phyloP scores from a whole-genome alignment of 2,329 filamentous ascomycete species.

The Phialophora tarda region DNA sequence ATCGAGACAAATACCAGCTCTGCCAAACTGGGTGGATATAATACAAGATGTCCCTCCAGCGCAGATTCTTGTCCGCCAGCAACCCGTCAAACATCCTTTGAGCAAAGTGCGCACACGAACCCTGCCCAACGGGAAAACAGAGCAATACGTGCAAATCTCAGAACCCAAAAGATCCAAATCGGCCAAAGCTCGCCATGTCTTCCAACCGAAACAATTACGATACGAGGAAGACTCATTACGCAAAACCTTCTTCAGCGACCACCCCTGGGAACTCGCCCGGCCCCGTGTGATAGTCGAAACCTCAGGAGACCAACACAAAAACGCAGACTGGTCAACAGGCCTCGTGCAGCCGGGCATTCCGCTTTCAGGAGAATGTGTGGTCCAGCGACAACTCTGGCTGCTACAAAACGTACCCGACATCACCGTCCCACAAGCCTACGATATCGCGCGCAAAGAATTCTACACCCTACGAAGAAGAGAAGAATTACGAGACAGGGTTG shows the following conservation, averaged over 20 bases:
- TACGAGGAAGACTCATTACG: slow-evolving; percentile 87
- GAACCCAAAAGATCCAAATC: slow-evolving; percentile 49
- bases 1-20: slow-evolving; percentile 44
- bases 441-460: slow-evolving; percentile 85
- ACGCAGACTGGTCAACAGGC: slow-evolving; percentile 63
- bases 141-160: slow-evolving; percentile 31
- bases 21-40: slow-evolving; percentile 62
- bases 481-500: slow-evolving; percentile 81
- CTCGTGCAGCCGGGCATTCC: slow-evolving; percentile 75
- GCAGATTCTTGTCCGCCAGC: slow-evolving; percentile 64
- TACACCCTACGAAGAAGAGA: slow-evolving; percentile 81
- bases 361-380: slow-evolving; percentile 86
- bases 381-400: slow-evolving; percentile 88
- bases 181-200: slow-evolving; percentile 71
- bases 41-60: slow-evolving; percentile 64
- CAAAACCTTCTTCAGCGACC: slow-evolving; percentile 83
- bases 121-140: slow-evolving; percentile 33
- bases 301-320: slow-evolving; percentile 79
- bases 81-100: slow-evolving; percentile 54
- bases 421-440: slow-evolving; percentile 75
- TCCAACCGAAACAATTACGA: slow-evolving; percentile 75
- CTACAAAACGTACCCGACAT: slow-evolving; percentile 68
- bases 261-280: slow-evolving; percentile 95
- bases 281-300: slow-evolving; percentile 83
- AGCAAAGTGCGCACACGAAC: slow-evolving; percentile 49